These are phyloP conservation scores for Waltergamsia citrina DNA, from an alignment of 2,329 filamentous ascomycete species.

Conservation along the genomic window DNA sequence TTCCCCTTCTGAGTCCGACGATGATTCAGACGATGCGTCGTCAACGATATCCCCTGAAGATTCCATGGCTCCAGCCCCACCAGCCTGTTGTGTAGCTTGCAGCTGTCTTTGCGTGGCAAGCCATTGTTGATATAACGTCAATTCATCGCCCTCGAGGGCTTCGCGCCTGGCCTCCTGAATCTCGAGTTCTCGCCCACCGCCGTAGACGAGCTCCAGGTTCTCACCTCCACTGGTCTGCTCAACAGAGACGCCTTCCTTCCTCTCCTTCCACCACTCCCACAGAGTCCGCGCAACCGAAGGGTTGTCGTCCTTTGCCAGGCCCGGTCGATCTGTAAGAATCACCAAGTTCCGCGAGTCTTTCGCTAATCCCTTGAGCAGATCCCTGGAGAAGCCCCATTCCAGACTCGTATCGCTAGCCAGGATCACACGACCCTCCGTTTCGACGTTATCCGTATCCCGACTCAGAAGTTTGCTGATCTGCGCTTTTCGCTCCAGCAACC, in stretches of 20 bases:
- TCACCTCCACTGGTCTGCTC: constrained; percentile 46
- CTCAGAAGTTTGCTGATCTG: constrained; percentile 65
- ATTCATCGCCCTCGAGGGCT: constrained; percentile 65
- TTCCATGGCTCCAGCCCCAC: constrained; percentile 59
- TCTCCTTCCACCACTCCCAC: constrained; percentile 71
- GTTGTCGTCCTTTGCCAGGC: constrained; percentile 22
- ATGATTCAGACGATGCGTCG: constrained; percentile 78
- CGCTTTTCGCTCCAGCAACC: constrained; percentile 70
- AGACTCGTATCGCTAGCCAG: constrained; percentile 83
- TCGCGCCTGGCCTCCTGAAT: constrained; percentile 52
- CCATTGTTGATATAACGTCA: constrained; percentile 82
- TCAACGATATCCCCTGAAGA: constrained; percentile 65
- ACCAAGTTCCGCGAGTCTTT: constrained; percentile 73
- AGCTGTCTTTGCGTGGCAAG: constrained; percentile 80
- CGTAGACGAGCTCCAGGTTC: constrained; percentile 56
- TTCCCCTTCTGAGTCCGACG: constrained; percentile 78
- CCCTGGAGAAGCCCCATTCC: constrained; percentile 91
- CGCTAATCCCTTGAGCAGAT: constrained; percentile 65
- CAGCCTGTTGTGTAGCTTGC: constrained; percentile 67
- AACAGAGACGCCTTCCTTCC: constrained; percentile 50
- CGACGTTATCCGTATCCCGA: constrained; percentile 29
- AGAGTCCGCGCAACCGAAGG: constrained; percentile 63
- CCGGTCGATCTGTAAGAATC: constrained; percentile 70
- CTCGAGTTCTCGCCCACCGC: constrained; percentile 51
- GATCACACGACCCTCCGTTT: constrained; percentile 59